phyloP scores from a whole-genome alignment of 495 filamentous ascomycete species.

The Xylaria scruposa region DNA sequence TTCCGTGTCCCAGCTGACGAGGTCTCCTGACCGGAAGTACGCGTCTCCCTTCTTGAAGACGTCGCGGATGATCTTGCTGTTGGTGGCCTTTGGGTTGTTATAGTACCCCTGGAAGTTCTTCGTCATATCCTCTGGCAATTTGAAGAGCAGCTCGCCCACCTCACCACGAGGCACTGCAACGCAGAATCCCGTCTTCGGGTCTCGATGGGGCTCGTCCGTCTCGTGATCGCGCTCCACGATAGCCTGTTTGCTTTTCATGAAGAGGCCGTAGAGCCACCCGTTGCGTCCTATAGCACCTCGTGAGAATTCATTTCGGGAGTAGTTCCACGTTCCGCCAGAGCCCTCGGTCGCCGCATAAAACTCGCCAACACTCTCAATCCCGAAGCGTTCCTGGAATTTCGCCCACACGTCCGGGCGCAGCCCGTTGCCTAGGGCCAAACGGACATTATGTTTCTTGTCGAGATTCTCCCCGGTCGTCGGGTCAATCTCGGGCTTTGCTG shows the following conservation, averaged over 20 bases:
- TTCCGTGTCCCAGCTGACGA: constrained; percentile 73
- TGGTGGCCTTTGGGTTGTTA: constrained; percentile 74
- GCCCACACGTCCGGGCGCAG: constrained; percentile 93
- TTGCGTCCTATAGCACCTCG: constrained; percentile 83
- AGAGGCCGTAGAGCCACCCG: constrained; percentile 63
- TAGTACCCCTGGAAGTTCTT: constrained; percentile 87
- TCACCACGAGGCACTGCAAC: constrained; percentile 63
- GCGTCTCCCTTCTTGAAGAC: constrained; percentile 83
- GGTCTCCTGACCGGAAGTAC: constrained; percentile 87
- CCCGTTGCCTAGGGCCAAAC: constrained; percentile 89
- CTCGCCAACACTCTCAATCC: constrained; percentile 78
- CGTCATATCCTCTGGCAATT: constrained; percentile 71
- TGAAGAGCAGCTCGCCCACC: constrained; percentile 81
- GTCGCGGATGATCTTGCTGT: constrained; percentile 78
- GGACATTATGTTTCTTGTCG: constrained; percentile 78
- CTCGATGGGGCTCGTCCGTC: constrained; percentile 72
- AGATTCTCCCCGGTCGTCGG: constrained; percentile 71
- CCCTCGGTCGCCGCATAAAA: constrained; percentile 94
- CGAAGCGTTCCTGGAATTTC: constrained; percentile 84
- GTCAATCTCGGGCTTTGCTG: constrained; percentile 69
- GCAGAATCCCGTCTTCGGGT: constrained; percentile 77
- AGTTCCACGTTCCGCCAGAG: constrained; percentile 73
- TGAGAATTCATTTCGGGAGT: constrained; percentile 74
- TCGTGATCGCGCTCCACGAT: constrained; percentile 77
- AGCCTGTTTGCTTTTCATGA: constrained; percentile 58